Percentiles rank a stretch among this genome's conserved stretches.
Conservation (phyloP, 169 alveolate species). For the Plasmodium cynomolgi region DNA sequence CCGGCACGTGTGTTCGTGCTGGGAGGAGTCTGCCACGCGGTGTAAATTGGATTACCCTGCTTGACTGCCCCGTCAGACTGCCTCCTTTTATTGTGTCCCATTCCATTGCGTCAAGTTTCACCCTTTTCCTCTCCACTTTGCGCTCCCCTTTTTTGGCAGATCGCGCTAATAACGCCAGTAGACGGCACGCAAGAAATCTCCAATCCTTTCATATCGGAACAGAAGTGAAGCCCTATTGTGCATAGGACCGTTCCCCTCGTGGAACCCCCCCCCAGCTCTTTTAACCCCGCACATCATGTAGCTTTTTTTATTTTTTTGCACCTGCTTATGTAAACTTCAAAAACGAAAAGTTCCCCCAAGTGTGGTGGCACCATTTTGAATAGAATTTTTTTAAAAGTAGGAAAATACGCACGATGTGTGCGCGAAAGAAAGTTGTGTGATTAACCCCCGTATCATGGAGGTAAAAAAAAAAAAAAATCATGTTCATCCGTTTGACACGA, state of each 20-base stretch:
- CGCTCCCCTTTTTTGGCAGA: slow-evolving; percentile 61
- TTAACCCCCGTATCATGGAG: neutral
- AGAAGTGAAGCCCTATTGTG: slow-evolving; percentile 16
- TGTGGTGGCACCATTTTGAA: neutral
- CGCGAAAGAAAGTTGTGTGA: neutral
- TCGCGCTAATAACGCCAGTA: slow-evolving; percentile 87
- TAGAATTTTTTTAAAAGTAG: neutral
- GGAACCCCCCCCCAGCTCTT: neutral
- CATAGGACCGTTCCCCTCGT: neutral
- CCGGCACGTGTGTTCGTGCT: neutral
- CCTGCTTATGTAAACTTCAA: neutral
- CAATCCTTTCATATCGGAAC: slow-evolving; percentile 84
- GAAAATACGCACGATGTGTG: neutral
- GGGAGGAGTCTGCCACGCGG: neutral
- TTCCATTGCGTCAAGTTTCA: neutral
- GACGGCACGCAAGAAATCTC: slow-evolving; percentile 90
- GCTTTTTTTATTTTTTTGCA: neutral
- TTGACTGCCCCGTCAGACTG: neutral
- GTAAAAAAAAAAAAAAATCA: neutral
- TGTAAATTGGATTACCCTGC: neutral
- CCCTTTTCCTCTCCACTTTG: neutral
- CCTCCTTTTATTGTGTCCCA: neutral
- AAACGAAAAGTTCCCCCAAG: neutral
- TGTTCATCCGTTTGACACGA: neutral
- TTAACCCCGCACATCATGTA: neutral